phyloP scores from a whole-genome alignment of 202 grass and related monocot species.

The Schoenoplectus triqueter region DNA sequence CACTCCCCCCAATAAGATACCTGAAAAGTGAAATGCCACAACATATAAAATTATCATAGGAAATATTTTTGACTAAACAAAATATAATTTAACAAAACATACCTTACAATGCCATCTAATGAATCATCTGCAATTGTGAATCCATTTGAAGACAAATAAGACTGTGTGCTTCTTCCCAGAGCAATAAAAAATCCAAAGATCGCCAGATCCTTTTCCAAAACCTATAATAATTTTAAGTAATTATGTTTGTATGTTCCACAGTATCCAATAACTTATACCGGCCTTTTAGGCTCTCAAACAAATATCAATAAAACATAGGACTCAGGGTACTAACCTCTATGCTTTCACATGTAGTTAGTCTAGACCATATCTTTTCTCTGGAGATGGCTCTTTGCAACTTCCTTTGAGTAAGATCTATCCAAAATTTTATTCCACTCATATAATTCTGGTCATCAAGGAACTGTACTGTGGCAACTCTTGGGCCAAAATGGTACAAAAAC shows the following conservation, averaged over 20 bases:
- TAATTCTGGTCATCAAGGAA: conserved; percentile 56
- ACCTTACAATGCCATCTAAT: conserved; percentile 87
- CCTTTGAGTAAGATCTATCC: conserved; percentile 86
- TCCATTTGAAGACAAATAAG: conserved; percentile 77
- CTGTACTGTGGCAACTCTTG: conserved; percentile 66
- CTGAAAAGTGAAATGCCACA: conserved; percentile 48
- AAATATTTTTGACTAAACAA: conserved; percentile 35
- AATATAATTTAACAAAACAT: conserved; percentile 31
- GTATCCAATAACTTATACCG: conserved; percentile 15
- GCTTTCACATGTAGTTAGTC: conserved; percentile 96
- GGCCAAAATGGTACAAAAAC: conserved; percentile 91
- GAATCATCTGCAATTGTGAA: conserved; percentile 70
- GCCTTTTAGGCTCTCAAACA: conserved; percentile 7
- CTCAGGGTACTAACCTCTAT: conserved; percentile 76
- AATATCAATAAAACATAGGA: not conserved
- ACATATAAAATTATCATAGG: conserved; percentile 14
- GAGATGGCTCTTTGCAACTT: conserved; percentile 79
- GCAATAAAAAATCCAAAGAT: conserved; percentile 99
- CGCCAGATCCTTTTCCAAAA: conserved; percentile 96
- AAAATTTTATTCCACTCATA: conserved; percentile 75
- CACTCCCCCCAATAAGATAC: conserved; percentile 97
- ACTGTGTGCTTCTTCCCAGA: conserved; percentile 87
- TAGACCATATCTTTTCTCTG: conserved; percentile 99
- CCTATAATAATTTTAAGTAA: conserved; percentile 52
- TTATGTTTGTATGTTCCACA: conserved; percentile 21